These are phyloP conservation scores for Cercospora zeae-maydis DNA, from an alignment of 2,329 filamentous ascomycete genomes.

Conservation along the genomic window DNA sequence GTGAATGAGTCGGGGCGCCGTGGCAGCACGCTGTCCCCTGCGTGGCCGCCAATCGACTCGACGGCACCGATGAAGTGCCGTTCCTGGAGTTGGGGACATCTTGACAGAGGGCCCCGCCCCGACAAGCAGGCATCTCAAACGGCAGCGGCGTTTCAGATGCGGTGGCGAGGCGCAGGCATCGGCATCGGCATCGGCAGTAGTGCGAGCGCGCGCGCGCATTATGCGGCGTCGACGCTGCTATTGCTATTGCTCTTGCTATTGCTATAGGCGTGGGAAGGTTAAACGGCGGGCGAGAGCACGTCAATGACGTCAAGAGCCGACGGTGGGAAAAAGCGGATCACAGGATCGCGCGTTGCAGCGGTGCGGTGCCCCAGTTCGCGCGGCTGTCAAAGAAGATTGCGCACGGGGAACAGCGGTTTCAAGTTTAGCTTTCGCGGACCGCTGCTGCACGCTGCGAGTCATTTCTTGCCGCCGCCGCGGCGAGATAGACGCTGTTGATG, in stretches of 20 bases:
- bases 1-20: too few species aligned
- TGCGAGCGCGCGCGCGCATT: background rate
- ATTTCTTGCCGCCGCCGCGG: background rate
- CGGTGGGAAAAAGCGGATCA: background rate
- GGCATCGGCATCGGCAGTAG: too few species aligned
- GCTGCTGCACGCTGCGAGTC: conserved; percentile 10
- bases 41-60: too few species aligned
- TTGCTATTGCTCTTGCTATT: background rate
- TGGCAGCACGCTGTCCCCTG: too few species aligned
- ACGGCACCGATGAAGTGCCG: background rate
- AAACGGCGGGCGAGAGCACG: background rate
- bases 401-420: conserved; percentile 5
- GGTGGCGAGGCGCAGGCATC: background rate
- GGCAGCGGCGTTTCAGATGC: background rate
- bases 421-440: conserved; percentile 1
- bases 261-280: background rate
- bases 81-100: background rate
- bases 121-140: background rate
- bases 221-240: background rate
- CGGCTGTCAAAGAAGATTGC: conserved; percentile 7
- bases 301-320: conserved; percentile 5
- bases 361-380: conserved; percentile 2
- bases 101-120: background rate
- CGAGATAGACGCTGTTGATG: background rate
- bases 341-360: background rate